phyloP scores from a whole-genome alignment of 148 eudicot species.

The Silene uniflora region DNA sequence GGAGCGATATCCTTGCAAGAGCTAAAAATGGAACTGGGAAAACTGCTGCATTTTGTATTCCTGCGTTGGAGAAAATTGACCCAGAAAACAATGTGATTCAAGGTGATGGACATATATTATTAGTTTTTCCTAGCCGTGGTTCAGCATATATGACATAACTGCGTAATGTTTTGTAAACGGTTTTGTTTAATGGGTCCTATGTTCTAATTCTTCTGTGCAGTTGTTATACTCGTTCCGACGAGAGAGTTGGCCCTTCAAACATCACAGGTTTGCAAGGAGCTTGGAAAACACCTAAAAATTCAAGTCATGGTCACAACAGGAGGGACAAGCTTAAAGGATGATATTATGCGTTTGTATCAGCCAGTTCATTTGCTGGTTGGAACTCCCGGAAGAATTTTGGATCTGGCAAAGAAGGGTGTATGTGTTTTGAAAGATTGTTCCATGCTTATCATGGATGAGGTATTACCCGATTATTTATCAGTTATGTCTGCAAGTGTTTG shows the following conservation, averaged over 20 bases:
- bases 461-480: constrained; percentile 17
- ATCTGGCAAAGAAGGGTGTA: constrained; percentile 75
- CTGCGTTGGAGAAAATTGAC: constrained; percentile 81
- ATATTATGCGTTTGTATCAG: constrained; percentile 88
- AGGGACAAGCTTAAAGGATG: constrained; percentile 88
- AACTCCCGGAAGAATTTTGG: constrained; percentile 90
- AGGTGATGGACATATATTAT: constrained; percentile 37
- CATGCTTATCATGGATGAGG: constrained; percentile 91
- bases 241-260: constrained; percentile 93
- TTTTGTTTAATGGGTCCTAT: constrained; percentile 15
- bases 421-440: constrained; percentile 68
- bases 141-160: constrained; percentile 10
- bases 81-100: constrained; percentile 78
- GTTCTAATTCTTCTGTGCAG: constrained; percentile 39
- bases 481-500: background rate
- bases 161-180: constrained; percentile 4
- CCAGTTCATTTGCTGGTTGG: constrained; percentile 93
- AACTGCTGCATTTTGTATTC: constrained; percentile 89
- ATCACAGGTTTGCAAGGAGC: constrained; percentile 94
- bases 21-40: constrained; percentile 93
- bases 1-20: constrained; percentile 85
- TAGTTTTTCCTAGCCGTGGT: constrained; percentile 20
- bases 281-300: constrained; percentile 78
- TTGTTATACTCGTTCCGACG: constrained; percentile 85
- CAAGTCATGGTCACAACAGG: constrained; percentile 92